Evolutionary conservation across 208 protist genomes (phyloP).

Genomic region (Trypanosomatidae sp.): DNA sequence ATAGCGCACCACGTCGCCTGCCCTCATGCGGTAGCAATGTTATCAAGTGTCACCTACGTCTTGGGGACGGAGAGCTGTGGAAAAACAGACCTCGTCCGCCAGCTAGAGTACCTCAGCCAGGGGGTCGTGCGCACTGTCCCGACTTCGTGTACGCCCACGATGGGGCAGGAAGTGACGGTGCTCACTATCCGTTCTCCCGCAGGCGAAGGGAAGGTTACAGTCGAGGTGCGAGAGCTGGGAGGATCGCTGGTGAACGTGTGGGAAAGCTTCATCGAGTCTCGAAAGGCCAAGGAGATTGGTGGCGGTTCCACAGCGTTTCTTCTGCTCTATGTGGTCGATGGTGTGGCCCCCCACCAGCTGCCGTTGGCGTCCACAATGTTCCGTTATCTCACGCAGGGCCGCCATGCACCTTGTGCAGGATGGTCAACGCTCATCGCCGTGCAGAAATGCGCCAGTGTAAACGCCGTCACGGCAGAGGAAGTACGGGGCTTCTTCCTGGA

Average conservation of each 20-base stretch:
- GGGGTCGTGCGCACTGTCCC: constrained; percentile 28
- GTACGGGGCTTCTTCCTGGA: constrained; percentile 34
- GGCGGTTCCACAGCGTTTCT: constrained; percentile 14
- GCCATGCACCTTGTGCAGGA: constrained; percentile 33
- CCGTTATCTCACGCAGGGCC: constrained; percentile 30
- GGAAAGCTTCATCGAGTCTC: constrained; percentile 62
- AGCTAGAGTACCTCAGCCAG: constrained; percentile 40
- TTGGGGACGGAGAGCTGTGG: constrained; percentile 64
- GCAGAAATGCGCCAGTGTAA: constrained; percentile 50
- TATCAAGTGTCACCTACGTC: constrained; percentile 43
- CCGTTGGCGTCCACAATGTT: constrained; percentile 39
- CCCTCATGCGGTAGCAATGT: constrained; percentile 8
- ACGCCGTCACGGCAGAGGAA: constrained; percentile 52
- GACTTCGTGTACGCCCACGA: constrained; percentile 43
- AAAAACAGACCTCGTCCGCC: constrained; percentile 71
- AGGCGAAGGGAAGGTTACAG: constrained; percentile 13
- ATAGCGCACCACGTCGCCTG: not conserved
- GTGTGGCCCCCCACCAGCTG: constrained; percentile 55
- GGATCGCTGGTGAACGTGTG: constrained; percentile 55
- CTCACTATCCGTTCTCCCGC: constrained; percentile 21
- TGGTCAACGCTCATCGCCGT: constrained; percentile 66
- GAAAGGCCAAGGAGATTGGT: constrained; percentile 23
- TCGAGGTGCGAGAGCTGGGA: constrained; percentile 71
- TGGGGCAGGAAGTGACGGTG: constrained; percentile 64
- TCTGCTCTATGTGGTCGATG: constrained; percentile 77